These are phyloP conservation scores for Trichoderma gracile DNA, from an alignment of 2,329 filamentous ascomycete species.

Conservation along the genomic window DNA sequence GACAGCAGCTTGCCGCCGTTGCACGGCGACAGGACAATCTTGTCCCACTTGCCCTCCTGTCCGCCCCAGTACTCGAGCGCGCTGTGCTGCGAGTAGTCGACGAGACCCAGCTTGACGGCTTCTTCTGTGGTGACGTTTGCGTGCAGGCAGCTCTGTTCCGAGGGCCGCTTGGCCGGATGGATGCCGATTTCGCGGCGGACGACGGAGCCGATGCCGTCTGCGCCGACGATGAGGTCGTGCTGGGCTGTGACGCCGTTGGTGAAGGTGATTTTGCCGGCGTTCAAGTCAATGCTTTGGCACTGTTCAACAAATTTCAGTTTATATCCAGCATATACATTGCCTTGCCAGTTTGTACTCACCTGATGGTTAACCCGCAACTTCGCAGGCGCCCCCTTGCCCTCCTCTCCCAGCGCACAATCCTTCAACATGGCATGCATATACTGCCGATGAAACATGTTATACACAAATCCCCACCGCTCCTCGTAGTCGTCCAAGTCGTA, in stretches of 20 bases:
- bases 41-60: conserved; percentile 62
- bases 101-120: conserved; percentile 59
- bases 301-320: neutral
- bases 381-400: conserved; percentile 55
- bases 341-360: conserved; percentile 36
- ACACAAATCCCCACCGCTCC: conserved; percentile 62
- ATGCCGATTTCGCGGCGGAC: conserved; percentile 66
- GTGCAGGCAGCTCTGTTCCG: conserved; percentile 63
- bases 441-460: conserved; percentile 70
- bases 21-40: conserved; percentile 70
- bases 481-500: conserved; percentile 67
- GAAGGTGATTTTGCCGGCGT: conserved; percentile 53
- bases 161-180: conserved; percentile 57
- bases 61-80: conserved; percentile 73
- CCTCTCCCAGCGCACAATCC: conserved; percentile 55
- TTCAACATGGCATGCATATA: conserved; percentile 69
- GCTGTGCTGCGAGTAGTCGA: conserved; percentile 61
- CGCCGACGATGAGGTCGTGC: conserved; percentile 64
- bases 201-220: conserved; percentile 68
- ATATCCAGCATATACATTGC: too few species aligned
- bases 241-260: conserved; percentile 50
- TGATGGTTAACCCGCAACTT: conserved; percentile 58
- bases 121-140: conserved; percentile 63
- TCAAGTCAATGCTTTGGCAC: conserved; percentile 55
- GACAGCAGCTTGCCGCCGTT: conserved; percentile 65